A percentile compares a stretch with the other conserved stretches of the same genome.
Evolutionary conservation across 1,284 basidiomycete species (phyloP).

Genomic region (Rhodotorula sp.): DNA sequence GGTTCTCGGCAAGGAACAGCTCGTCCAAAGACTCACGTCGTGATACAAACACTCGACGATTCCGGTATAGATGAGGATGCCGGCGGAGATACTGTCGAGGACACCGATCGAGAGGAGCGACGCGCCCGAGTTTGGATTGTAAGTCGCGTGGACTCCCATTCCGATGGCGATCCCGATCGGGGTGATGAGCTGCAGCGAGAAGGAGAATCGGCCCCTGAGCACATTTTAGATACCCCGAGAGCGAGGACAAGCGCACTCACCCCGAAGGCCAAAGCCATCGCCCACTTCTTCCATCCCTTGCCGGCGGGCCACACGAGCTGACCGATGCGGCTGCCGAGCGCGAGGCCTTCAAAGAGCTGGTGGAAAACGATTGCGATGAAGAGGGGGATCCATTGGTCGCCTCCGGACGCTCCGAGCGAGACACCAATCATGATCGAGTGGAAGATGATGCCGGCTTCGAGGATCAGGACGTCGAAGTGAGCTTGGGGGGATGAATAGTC

Average conservation of each 20-base stretch:
- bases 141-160: constrained; percentile 46
- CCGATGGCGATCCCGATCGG: constrained; percentile 47
- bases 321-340: constrained; percentile 45
- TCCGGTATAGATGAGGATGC: constrained; percentile 48
- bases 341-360: constrained; percentile 44
- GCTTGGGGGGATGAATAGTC: constrained; percentile 38
- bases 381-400: constrained; percentile 44
- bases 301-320: constrained; percentile 39
- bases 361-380: constrained; percentile 49
- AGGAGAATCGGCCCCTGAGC: neutral
- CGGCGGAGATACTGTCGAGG: constrained; percentile 48
- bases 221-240: neutral
- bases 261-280: constrained; percentile 43
- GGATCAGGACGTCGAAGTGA: constrained; percentile 49
- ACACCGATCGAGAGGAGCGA: constrained; percentile 47
- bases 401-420: constrained; percentile 48
- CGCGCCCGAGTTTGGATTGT: constrained; percentile 46
- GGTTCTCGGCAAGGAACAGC: too few species aligned
- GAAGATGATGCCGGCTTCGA: constrained; percentile 55
- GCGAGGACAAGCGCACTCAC: constrained; percentile 33
- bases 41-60: constrained; percentile 45
- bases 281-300: constrained; percentile 33
- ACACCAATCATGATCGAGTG: constrained; percentile 50
- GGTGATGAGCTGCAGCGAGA: constrained; percentile 39
- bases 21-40: constrained; percentile 13